Percentiles rank a stretch among this genome's conserved stretches.
Evolutionary conservation across 495 filamentous ascomycete species (phyloP).

Genomic region (Durotheca rogersii): DNA sequence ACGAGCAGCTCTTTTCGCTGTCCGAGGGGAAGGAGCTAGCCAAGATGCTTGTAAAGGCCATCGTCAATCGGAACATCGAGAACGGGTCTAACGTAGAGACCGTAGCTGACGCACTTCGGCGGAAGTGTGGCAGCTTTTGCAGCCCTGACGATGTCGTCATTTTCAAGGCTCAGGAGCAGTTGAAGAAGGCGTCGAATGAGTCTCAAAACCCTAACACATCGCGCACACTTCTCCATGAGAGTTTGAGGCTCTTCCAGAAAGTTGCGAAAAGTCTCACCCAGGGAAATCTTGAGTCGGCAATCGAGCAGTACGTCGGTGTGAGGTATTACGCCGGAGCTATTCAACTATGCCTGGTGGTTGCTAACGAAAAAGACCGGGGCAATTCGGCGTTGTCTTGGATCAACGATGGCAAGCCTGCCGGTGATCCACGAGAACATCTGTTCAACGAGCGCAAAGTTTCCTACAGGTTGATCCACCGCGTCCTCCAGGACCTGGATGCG

Average conservation of each 20-base stretch:
- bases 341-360: conserved; percentile 77
- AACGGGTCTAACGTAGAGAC: conserved; percentile 96
- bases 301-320: conserved; percentile 72
- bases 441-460: conserved; percentile 73
- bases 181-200: conserved; percentile 82
- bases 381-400: conserved; percentile 76
- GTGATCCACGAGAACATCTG: conserved; percentile 66
- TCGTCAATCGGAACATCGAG: conserved; percentile 95
- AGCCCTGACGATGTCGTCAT: conserved; percentile 94
- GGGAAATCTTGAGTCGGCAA: conserved; percentile 75
- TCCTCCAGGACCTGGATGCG: conserved; percentile 73
- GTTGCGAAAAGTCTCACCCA: conserved; percentile 78
- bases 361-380: conserved; percentile 76
- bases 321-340: conserved; percentile 97
- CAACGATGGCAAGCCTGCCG: conserved; percentile 51
- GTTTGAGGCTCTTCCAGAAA: conserved; percentile 80
- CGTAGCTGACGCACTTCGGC: conserved; percentile 84
- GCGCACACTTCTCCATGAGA: conserved; percentile 84
- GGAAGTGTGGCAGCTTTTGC: conserved; percentile 94
- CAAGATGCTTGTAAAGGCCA: conserved; percentile 93
- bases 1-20: conserved; percentile 80
- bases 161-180: conserved; percentile 94
- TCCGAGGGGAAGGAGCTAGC: conserved; percentile 82
- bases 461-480: conserved; percentile 78
- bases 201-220: conserved; percentile 70